A percentile compares a stretch with the other conserved stretches of the same genome.
phyloP scores from a whole-genome alignment of 257 asterid species.

The Scutellaria galericulata region DNA sequence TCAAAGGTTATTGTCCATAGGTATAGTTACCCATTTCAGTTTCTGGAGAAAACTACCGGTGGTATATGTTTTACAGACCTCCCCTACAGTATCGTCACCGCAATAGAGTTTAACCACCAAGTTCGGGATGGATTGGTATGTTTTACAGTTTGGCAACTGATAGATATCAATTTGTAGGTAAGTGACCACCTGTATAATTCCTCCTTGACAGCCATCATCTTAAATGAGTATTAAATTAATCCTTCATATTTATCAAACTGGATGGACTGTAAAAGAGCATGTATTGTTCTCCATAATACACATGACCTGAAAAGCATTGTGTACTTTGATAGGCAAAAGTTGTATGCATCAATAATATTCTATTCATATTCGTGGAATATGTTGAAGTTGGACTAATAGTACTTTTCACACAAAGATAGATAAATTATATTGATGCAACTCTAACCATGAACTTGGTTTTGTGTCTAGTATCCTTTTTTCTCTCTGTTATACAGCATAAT shows the following conservation, averaged over 20 bases:
- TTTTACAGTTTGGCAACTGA: too few species aligned
- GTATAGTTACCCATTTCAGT: too few species aligned
- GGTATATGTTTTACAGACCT: too few species aligned
- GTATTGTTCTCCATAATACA: background rate
- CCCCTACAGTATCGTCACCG: too few species aligned
- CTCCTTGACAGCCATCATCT: background rate
- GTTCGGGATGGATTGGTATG: too few species aligned
- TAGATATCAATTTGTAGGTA: too few species aligned
- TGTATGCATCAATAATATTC: background rate
- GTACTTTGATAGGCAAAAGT: background rate
- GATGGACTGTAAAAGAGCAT: background rate
- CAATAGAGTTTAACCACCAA: too few species aligned
- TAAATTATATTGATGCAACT: background rate
- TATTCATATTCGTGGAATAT: background rate
- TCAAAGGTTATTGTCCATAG: too few species aligned
- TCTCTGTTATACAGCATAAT: too few species aligned
- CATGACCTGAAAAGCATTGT: background rate
- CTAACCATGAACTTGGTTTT: background rate
- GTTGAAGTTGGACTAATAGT: background rate
- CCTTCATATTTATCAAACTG: background rate
- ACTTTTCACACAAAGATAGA: background rate
- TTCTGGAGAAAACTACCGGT: too few species aligned
- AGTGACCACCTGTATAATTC: too few species aligned
- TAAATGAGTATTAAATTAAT: background rate
- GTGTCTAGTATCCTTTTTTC: too few species aligned